phyloP scores from a whole-genome alignment of 495 filamentous ascomycete species.

The Recurvomyces mirabilis region DNA sequence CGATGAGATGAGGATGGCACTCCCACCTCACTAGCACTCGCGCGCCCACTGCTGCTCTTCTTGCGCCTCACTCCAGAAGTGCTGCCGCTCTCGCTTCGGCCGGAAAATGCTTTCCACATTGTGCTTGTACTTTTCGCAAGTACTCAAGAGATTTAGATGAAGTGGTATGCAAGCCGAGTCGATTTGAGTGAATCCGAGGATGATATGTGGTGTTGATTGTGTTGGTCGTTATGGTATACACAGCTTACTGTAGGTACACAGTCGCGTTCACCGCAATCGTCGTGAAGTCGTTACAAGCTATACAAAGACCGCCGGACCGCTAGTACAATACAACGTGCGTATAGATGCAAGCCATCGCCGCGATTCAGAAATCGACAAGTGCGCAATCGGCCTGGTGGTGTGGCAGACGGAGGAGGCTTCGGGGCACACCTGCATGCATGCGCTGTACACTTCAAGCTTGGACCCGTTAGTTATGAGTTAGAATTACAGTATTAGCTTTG shows the following conservation, averaged over 20 bases:
- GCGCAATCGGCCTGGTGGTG: slow-evolving; percentile 3
- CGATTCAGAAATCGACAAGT: background rate
- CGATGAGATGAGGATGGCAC: background rate
- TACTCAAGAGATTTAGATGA: background rate
- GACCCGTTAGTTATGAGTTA: no score
- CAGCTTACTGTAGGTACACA: no score
- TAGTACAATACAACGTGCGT: no score
- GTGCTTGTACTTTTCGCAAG: background rate
- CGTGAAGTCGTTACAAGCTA: no score
- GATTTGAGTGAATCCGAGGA: no score
- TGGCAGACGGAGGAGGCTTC: no score
- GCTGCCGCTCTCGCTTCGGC: slow-evolving; percentile 19
- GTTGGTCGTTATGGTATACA: no score
- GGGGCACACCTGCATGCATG: slow-evolving; percentile 2
- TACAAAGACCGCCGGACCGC: no score
- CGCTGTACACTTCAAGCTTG: no score
- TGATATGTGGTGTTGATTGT: no score
- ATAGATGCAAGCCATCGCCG: background rate
- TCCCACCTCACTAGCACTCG: slow-evolving; percentile 2
- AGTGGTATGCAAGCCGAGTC: background rate
- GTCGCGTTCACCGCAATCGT: no score
- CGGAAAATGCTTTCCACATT: slow-evolving; percentile 21
- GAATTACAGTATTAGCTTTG: no score
- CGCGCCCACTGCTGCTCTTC: slow-evolving; percentile 12
- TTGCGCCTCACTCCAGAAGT: slow-evolving; percentile 7